Base-by-base conservation (phyloP, 140 eudicot species). In the Ambrosia hybrid region DNA sequence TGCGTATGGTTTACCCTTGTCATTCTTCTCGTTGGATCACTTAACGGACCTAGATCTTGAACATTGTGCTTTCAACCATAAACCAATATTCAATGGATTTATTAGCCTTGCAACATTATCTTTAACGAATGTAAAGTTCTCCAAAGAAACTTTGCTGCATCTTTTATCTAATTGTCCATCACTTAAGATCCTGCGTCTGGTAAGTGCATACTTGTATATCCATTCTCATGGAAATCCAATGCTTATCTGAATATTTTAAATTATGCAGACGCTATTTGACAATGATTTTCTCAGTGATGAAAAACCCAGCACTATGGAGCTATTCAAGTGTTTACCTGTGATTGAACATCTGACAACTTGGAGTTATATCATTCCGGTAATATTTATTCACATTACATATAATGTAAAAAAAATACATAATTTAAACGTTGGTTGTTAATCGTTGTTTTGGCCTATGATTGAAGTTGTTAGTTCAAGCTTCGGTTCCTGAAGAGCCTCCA, bases 271-370 rank as follows among this genome's bases (percentile, higher is more conserved):
- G 16, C 4, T 56, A 17, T 17, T 15, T 56, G 61, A 56, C 5
- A 33, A 15, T 5, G 2, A 15, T 15, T 3, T 15, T 6, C 34
- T 17, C 10, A 6, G 30, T 56, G 9, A 16, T 56, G 61, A 7
- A 56, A 14, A 56, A 2, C 61, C 61, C 30, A 56, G 11, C 61
- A 56, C 16, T 6, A 15, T 15, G 11, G 61, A 56, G 61, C 30
- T 56, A 16, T 16, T 56, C 61, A 56, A 56, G 61, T 56, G 61
- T 56, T 56, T 56, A 56, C 61, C 61, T 15, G 34, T 56, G 61
- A 15, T 56, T 53, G 58, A 53, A 14, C 17, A 56, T 15, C 61
- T 56, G 12, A 56, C 61, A 0, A 56, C 61, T 15, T 14, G 30
- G 30, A 11, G 34, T 56, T 16, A 15, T 56, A 5, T 16, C 34